Conservation (phyloP, 495 filamentous ascomycete genomes). For the Bacidia gigantensis region DNA sequence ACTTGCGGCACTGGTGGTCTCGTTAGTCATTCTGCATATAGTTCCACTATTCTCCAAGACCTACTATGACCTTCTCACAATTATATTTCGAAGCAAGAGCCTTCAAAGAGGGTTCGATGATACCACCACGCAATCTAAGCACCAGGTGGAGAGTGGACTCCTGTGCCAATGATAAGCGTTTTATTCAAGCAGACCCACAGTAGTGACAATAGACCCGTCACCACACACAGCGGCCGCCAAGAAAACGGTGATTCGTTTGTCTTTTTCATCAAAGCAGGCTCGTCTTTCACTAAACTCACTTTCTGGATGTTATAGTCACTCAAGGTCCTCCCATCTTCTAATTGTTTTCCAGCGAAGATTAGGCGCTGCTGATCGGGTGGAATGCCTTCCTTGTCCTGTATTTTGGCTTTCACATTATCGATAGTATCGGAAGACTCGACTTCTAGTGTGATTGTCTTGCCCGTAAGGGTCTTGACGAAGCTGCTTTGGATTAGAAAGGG, state of each 20-base stretch:
- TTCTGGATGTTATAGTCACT: constrained; percentile 99
- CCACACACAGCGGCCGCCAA: neutral
- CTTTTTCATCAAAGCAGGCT: neutral
- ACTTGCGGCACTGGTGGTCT: constrained; percentile 68
- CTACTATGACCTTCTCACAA: constrained; percentile 99
- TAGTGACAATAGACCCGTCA: too few species aligned
- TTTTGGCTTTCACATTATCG: constrained; percentile 95
- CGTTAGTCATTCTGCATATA: too few species aligned
- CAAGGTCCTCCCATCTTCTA: constrained; percentile 96
- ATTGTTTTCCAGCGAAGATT: constrained; percentile 99
- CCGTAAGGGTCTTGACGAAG: constrained; percentile 95
- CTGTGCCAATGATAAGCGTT: constrained; percentile 36
- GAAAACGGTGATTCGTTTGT: neutral
- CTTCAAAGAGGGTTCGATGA: constrained; percentile 99
- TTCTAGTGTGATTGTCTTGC: constrained; percentile 99
- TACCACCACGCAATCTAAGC: constrained; percentile 97
- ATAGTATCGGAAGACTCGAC: constrained; percentile 98
- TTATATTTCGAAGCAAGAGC: constrained; percentile 97
- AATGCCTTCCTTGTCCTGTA: constrained; percentile 99
- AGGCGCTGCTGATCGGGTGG: constrained; percentile 97
- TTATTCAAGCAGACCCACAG: too few species aligned
- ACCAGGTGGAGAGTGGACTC: constrained; percentile 98
- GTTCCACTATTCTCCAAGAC: too few species aligned
- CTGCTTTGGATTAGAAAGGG: constrained; percentile 28
- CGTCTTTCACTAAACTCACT: constrained; percentile 35